Conservation (phyloP, 176 grass and related monocot species). For the Carex scoparia region DNA sequence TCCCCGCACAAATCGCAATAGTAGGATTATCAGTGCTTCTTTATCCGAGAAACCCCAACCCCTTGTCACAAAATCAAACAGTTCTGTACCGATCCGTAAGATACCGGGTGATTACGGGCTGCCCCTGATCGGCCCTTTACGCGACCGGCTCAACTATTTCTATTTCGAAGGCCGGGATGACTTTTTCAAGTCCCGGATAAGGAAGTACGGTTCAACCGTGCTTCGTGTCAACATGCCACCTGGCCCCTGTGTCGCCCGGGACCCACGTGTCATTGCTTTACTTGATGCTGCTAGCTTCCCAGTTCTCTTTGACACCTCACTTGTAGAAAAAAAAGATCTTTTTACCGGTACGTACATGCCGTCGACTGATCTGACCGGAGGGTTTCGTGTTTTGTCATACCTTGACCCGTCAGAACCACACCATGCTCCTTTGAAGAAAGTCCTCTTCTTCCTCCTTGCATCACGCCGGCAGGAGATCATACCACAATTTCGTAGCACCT, state of each 20-base stretch:
- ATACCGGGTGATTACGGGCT: constrained; percentile 79
- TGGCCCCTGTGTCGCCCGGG: constrained; percentile 63
- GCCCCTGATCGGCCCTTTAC: constrained; percentile 59
- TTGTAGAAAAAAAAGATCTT: constrained; percentile 87
- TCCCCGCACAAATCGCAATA: neutral
- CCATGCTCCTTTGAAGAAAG: constrained; percentile 72
- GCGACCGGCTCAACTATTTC: constrained; percentile 79
- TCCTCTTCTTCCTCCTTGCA: constrained; percentile 80
- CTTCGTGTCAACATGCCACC: constrained; percentile 94
- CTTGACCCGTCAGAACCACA: constrained; percentile 70
- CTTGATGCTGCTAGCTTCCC: constrained; percentile 92
- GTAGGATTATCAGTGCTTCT: neutral
- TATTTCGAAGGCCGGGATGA: constrained; percentile 74
- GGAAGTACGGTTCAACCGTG: constrained; percentile 63
- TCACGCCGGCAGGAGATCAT: constrained; percentile 59
- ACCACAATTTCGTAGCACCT: constrained; percentile 65
- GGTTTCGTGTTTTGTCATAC: constrained; percentile 78
- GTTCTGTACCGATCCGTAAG: constrained; percentile 46
- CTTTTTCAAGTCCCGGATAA: constrained; percentile 74
- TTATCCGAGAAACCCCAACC: constrained; percentile 6
- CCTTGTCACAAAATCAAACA: neutral
- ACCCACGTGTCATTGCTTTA: constrained; percentile 84
- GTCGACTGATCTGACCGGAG: constrained; percentile 86
- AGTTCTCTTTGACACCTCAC: constrained; percentile 75
- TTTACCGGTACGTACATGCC: constrained; percentile 99